Evolutionary conservation across 2,329 filamentous ascomycete genomes (phyloP).

Genomic region (Beauveria varroae): DNA sequence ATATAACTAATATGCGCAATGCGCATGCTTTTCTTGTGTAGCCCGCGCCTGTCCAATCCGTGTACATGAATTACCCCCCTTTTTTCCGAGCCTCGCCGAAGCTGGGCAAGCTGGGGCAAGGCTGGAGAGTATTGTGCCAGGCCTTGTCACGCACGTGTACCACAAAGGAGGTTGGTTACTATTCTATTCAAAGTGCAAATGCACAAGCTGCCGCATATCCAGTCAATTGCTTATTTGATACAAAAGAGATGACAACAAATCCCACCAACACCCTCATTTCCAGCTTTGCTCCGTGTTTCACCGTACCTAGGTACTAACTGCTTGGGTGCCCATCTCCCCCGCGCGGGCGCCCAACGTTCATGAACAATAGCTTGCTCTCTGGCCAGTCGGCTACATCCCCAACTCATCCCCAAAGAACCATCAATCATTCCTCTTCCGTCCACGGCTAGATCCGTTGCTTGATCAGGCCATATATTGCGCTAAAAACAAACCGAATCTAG

Average conservation of each 20-base stretch:
- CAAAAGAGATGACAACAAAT: too few species aligned
- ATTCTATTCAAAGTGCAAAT: neutral
- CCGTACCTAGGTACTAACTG: neutral
- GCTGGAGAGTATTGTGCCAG: neutral
- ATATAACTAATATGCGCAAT: neutral
- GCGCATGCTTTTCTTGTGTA: neutral
- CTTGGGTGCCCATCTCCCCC: neutral
- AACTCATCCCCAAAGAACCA: neutral
- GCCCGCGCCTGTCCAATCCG: neutral
- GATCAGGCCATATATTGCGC: neutral
- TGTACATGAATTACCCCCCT: neutral
- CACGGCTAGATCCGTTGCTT: neutral
- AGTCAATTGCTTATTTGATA: too few species aligned
- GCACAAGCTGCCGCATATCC: too few species aligned
- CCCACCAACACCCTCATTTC: too few species aligned
- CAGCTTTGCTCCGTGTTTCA: neutral
- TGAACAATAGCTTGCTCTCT: too few species aligned
- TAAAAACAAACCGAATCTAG: neutral
- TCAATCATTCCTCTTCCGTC: neutral
- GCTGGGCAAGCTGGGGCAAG: neutral
- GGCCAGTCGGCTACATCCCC: too few species aligned
- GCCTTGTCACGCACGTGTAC: neutral
- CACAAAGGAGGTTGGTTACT: neutral
- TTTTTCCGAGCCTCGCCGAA: neutral
- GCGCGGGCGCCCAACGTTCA: neutral